phyloP scores from a whole-genome alignment of 2,329 filamentous ascomycete genomes.

The Aquanectria penicillioides region DNA sequence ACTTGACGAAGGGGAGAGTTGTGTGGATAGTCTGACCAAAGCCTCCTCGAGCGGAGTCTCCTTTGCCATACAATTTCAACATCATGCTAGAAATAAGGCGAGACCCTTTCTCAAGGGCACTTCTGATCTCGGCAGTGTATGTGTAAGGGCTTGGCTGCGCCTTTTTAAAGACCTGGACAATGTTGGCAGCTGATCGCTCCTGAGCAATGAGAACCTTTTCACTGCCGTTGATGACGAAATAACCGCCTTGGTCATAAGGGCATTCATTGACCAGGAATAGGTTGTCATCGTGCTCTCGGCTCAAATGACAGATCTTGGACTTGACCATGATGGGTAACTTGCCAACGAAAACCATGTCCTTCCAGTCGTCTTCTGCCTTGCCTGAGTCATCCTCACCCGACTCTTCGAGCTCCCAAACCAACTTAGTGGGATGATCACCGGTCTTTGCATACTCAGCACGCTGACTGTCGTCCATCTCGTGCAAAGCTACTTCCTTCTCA shows the following conservation, averaged over 20 bases:
- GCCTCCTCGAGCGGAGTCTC: slow-evolving; percentile 78
- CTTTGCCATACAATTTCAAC: slow-evolving; percentile 89
- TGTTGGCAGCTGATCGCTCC: slow-evolving; percentile 96
- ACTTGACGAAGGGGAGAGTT: slow-evolving; percentile 92
- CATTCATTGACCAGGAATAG: slow-evolving; percentile 95
- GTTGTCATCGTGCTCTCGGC: slow-evolving; percentile 83
- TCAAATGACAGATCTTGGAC: slow-evolving; percentile 92
- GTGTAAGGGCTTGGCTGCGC: slow-evolving; percentile 90
- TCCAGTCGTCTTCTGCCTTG: slow-evolving; percentile 62
- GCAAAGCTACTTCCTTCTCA: slow-evolving; percentile 73
- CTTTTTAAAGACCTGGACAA: slow-evolving; percentile 99
- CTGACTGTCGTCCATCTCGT: slow-evolving; percentile 76
- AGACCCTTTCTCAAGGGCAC: slow-evolving; percentile 95
- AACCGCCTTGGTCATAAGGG: slow-evolving; percentile 97
- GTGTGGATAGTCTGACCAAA: slow-evolving; percentile 91
- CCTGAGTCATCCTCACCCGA: slow-evolving; percentile 62
- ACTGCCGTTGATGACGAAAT: slow-evolving; percentile 99
- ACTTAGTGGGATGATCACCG: slow-evolving; percentile 65
- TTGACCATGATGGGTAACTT: slow-evolving; percentile 98
- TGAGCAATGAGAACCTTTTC: slow-evolving; percentile 99
- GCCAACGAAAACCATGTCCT: slow-evolving; percentile 87
- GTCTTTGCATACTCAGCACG: slow-evolving; percentile 64
- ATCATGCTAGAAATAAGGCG: slow-evolving; percentile 92
- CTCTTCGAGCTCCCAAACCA: slow-evolving; percentile 71
- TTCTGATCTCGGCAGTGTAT: slow-evolving; percentile 95